These are phyloP conservation scores for Adansonia rubrostipa DNA, from an alignment of 441 rosid genomes.

Conservation along the genomic window DNA sequence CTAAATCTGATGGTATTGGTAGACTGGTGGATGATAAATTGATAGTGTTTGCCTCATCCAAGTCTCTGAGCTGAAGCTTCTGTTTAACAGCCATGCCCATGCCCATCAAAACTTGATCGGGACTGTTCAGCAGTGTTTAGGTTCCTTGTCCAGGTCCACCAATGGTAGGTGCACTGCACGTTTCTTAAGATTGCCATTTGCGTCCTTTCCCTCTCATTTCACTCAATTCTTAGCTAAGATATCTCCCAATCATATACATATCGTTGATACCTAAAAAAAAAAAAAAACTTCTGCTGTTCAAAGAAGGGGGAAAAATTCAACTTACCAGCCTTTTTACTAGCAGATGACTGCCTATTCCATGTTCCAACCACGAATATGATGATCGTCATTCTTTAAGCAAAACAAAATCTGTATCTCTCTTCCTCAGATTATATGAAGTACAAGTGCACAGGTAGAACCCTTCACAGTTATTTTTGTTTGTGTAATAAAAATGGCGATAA, in stretches of 20 bases:
- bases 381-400: not conserved
- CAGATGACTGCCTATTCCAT: not conserved
- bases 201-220: slow-evolving; percentile 25
- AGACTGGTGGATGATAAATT: not conserved
- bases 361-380: not conserved
- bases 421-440: too few relatives aligned
- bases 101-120: slow-evolving; percentile 23
- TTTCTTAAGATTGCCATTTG: slow-evolving; percentile 20
- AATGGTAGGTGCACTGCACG: slow-evolving; percentile 26
- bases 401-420: not conserved
- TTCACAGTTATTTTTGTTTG: not conserved
- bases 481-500: not conserved
- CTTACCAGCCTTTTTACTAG: not conserved
- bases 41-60: not conserved
- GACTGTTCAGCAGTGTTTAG: slow-evolving; percentile 42
- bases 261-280: too few relatives aligned
- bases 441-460: too few relatives aligned
- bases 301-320: not conserved
- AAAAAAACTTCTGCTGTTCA: not conserved
- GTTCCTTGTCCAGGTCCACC: slow-evolving; percentile 34
- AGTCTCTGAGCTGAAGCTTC: not conserved
- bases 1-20: too few relatives aligned
- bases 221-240: slow-evolving; percentile 9
- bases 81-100: not conserved
- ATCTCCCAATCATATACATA: not conserved